These are phyloP conservation scores for Auricularia heimuer DNA, from an alignment of 768 basidiomycete species.

Conservation along the genomic window DNA sequence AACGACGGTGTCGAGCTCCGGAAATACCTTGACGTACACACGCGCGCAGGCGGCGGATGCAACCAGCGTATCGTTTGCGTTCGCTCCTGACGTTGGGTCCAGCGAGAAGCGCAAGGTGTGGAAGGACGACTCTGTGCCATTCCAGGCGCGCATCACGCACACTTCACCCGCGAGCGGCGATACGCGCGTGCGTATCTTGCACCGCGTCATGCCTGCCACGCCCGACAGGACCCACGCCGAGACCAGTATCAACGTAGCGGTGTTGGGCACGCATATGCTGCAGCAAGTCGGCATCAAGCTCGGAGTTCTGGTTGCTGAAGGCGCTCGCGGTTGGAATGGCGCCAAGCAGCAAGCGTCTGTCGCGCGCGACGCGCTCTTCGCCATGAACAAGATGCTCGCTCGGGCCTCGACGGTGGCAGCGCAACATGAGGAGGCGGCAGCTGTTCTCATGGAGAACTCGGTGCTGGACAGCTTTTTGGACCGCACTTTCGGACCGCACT, in stretches of 20 bases:
- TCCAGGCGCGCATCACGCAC: conserved; percentile 4
- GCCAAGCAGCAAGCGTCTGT: not conserved
- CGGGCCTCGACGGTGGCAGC: not conserved
- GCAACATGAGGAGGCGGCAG: conserved; percentile 3
- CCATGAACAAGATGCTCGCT: conserved; percentile 2
- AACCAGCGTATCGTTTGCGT: not conserved
- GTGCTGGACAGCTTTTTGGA: not conserved
- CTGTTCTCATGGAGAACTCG: not conserved
- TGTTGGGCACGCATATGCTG: not conserved
- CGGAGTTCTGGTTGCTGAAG: not conserved
- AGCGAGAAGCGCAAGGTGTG: not conserved
- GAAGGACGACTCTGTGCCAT: not conserved
- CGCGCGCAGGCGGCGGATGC: conserved; percentile 1
- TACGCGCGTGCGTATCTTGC: not conserved
- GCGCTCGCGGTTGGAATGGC: not conserved
- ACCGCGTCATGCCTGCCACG: not conserved
- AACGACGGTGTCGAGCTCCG: not conserved
- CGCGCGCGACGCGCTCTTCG: conserved; percentile 1
- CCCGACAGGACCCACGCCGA: not conserved
- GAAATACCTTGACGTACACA: not conserved
- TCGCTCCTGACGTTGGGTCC: not conserved
- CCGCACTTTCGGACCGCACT: not conserved
- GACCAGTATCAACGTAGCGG: not conserved
- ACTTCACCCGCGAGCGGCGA: not conserved
- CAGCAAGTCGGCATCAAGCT: not conserved